Evolutionary conservation across 176 grass and related monocot genomes (phyloP).

Genomic region (Poa pratensis): DNA sequence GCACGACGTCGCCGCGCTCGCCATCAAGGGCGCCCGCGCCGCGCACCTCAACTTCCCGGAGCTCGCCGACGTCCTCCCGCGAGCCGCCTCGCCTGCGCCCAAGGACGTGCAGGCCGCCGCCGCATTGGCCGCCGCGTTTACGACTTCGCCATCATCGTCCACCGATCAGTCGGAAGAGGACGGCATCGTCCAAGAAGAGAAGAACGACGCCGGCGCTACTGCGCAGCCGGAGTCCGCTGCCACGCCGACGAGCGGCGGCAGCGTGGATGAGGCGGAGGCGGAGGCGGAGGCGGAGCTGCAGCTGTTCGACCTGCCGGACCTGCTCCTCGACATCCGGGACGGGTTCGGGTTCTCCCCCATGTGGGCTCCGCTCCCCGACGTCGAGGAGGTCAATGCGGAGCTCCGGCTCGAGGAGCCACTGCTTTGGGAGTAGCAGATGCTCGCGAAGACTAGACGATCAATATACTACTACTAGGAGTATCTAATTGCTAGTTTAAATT

Average conservation of each 20-base stretch:
- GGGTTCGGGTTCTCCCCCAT: slow-evolving; percentile 54
- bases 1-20: slow-evolving; percentile 86
- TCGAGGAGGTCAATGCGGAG: slow-evolving; percentile 65
- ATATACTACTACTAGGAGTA: slow-evolving; percentile 16
- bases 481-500: slow-evolving; percentile 33
- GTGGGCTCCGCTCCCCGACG: slow-evolving; percentile 51
- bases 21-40: slow-evolving; percentile 78
- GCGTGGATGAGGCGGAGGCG: slow-evolving; percentile 35
- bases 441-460: slow-evolving; percentile 42
- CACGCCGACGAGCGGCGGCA: slow-evolving; percentile 37
- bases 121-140: slow-evolving; percentile 67
- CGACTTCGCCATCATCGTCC: background rate
- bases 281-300: slow-evolving; percentile 55
- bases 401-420: slow-evolving; percentile 67
- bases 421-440: slow-evolving; percentile 71
- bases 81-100: slow-evolving; percentile 65
- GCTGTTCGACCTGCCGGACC: slow-evolving; percentile 86
- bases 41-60: slow-evolving; percentile 92
- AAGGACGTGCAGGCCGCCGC: slow-evolving; percentile 95
- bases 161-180: slow-evolving; percentile 23
- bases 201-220: slow-evolving; percentile 1
- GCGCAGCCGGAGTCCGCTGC: background rate
- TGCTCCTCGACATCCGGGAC: slow-evolving; percentile 65
- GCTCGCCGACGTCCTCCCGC: slow-evolving; percentile 70
- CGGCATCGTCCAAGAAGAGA: slow-evolving; percentile 28